Base-by-base conservation (phyloP, 257 asterid species). In the Osmanthus fragrans region DNA sequence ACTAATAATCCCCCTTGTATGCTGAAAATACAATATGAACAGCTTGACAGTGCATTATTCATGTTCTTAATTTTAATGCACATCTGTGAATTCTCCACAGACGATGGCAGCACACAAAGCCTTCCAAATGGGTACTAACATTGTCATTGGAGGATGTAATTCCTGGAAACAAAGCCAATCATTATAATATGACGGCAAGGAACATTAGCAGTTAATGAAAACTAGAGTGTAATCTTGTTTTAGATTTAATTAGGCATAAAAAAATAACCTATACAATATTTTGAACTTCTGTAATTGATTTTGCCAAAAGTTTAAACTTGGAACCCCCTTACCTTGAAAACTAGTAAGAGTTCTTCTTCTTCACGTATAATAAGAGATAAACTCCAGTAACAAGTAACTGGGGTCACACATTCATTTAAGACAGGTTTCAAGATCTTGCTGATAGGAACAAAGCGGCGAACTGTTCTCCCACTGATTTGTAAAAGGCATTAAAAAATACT, bases 301-400 rank as follows among this genome's bases (percentile, higher is more conserved):
- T 63, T 39, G 37, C 29, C 12, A 77, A 60, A 54, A 51, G 49
- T 30, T 51, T 21, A 42, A 21, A 70, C 67, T 6, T 9, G 23
- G 29, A 13, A 77, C 37, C 39, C 32, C 7, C 76, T 83, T 80
- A 94, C 98, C 98, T 93, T 91, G 86, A 95, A 88, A 74, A 90
- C 98, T 12, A 84, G 86, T 83, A 88, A 71, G 67, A 95, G 92
- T 74, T 95, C 89, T 49, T 90, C 93, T 81, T 91, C 96, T 37
- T 88, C 96, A 49, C 84, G 88, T 66, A 90, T 58, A 77, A 90
- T 87, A 74, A 95, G 86, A 71, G 96, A 87, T 39, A 95, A 88
- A 79, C 91, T 90, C 99, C 99, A 95, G 85, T 89, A 93, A 90
- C 98, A 95, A 82, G 99, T 91, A 69, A 92, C 92, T n/a, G 99